Percentiles rank a stretch among this genome's conserved stretches.
Evolutionary conservation across 1,139 yeast species (phyloP).

Genomic region (Taiozyma onychis): DNA sequence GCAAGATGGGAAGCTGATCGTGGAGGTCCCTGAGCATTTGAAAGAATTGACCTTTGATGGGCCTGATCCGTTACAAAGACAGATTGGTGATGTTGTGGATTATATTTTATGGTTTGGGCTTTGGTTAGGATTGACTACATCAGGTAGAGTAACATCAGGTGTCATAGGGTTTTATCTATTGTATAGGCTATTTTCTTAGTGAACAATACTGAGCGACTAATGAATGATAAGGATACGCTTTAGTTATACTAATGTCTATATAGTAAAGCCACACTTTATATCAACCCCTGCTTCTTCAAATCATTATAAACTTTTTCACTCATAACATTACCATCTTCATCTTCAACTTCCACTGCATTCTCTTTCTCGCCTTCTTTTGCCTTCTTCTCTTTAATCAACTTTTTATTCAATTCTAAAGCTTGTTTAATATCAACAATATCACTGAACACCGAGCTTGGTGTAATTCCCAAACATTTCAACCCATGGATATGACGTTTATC

Average conservation of each 20-base stretch:
- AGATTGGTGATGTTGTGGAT: neutral
- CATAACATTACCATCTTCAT: slow-evolving; percentile 91
- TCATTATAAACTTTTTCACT: slow-evolving; percentile 75
- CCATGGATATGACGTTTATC: slow-evolving; percentile 71
- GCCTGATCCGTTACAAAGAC: neutral
- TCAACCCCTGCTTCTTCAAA: slow-evolving; percentile 76
- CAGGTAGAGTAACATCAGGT: neutral
- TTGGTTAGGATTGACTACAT: neutral
- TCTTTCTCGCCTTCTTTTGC: slow-evolving; percentile 41
- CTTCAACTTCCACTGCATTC: slow-evolving; percentile 77
- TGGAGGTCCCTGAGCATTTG: neutral
- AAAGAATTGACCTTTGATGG: neutral
- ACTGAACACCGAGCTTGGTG: slow-evolving; percentile 46
- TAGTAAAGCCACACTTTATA: slow-evolving; percentile 25
- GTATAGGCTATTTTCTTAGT: neutral
- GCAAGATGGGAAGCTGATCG: neutral
- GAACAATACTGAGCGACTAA: too few species aligned
- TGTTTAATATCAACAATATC: slow-evolving; percentile 67
- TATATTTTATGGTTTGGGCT: neutral
- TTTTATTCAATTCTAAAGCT: slow-evolving; percentile 54
- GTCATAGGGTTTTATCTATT: neutral
- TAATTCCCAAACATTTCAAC: slow-evolving; percentile 67
- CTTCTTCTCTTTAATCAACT: slow-evolving; percentile 36
- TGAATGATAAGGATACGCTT: too few species aligned
- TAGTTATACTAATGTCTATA: too few species aligned